These are phyloP conservation scores for Akebia trifoliata DNA, from an alignment of 164 flowering plant species.

Conservation along the genomic window DNA sequence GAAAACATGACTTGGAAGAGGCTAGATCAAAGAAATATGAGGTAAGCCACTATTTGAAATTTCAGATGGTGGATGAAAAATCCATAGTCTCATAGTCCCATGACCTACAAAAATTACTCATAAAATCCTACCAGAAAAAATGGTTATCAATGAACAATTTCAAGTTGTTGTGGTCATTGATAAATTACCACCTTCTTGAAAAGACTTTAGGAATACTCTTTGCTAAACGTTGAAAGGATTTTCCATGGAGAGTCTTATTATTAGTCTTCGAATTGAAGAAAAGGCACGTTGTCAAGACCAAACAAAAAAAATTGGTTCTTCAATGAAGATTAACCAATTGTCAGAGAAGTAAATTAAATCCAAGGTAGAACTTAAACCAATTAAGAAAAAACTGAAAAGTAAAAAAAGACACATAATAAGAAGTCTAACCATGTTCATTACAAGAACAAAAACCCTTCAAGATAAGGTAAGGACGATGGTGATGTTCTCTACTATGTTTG, in stretches of 20 bases:
- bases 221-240: neutral
- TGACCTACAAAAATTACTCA: neutral
- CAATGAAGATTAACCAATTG: too few relatives aligned
- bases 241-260: neutral
- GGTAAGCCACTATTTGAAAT: neutral
- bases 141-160: neutral
- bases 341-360: too few relatives aligned
- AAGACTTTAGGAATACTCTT: neutral
- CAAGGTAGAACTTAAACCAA: too few relatives aligned
- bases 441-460: too few relatives aligned
- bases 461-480: too few relatives aligned
- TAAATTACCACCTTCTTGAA: neutral
- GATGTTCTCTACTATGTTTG: too few relatives aligned
- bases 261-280: neutral
- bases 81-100: neutral
- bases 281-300: neutral
- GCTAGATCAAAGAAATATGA: constrained; percentile 3
- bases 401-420: too few relatives aligned
- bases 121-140: neutral
- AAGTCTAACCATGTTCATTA: too few relatives aligned
- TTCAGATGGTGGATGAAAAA: neutral
- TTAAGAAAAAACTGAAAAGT: too few relatives aligned
- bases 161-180: neutral
- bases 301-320: neutral
- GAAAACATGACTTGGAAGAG: neutral